These are phyloP conservation scores for Balamuthia mandrillaris DNA, from an alignment of 208 protist species.

Conservation along the genomic window DNA sequence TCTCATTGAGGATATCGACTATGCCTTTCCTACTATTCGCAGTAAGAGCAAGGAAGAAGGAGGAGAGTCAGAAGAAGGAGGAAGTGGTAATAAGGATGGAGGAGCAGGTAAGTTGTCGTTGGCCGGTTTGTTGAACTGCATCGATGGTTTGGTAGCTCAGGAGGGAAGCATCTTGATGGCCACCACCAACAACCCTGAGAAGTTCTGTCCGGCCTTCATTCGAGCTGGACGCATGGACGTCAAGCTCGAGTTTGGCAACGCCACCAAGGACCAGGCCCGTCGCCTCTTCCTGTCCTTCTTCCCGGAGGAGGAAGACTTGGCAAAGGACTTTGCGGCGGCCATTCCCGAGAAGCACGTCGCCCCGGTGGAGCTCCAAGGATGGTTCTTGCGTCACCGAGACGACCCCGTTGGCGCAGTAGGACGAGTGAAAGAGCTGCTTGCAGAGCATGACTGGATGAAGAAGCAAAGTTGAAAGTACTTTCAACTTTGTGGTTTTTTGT, in stretches of 20 bases:
- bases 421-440: conserved; percentile 22
- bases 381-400: conserved; percentile 84
- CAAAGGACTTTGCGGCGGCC: too few species aligned
- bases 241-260: conserved; percentile 79
- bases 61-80: too few species aligned
- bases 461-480: too few species aligned
- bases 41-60: conserved; percentile 44
- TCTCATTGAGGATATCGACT: conserved; percentile 92
- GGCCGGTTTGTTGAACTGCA: conserved; percentile 90
- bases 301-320: too few species aligned
- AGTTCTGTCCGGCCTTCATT: conserved; percentile 86
- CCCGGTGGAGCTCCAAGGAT: conserved; percentile 85
- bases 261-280: conserved; percentile 69
- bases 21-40: conserved; percentile 73
- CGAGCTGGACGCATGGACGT: conserved; percentile 88
- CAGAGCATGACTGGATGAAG: background rate
- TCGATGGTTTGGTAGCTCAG: conserved; percentile 88
- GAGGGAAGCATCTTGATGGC: conserved; percentile 91
- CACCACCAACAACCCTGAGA: conserved; percentile 93
- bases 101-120: too few species aligned
- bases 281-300: conserved; percentile 84
- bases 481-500: too few species aligned
- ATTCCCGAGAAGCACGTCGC: conserved; percentile 69
- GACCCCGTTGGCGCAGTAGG: conserved; percentile 64
- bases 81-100: too few species aligned